A percentile compares a stretch with the other conserved stretches of the same genome.
Conservation (phyloP, 2,329 filamentous ascomycete genomes). For the Fusarium nematophilum region DNA sequence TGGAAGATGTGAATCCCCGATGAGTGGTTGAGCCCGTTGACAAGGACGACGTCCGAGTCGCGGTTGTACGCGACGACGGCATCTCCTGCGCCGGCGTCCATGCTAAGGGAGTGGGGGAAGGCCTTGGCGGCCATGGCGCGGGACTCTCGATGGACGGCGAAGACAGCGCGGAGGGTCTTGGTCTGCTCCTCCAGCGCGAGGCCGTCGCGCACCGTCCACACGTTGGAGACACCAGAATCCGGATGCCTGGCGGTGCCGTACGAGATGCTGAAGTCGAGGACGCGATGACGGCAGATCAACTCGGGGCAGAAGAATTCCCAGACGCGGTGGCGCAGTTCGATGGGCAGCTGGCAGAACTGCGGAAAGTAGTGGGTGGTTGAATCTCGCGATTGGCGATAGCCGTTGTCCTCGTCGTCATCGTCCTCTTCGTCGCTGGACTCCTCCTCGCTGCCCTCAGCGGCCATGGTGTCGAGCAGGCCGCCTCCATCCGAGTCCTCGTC, state of each 20-base stretch:
- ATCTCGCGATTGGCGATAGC: background rate
- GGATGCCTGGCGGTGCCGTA: slow-evolving; percentile 20
- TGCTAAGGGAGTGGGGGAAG: slow-evolving; percentile 48
- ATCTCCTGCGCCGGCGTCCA: slow-evolving; percentile 41
- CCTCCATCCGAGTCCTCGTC: slow-evolving; percentile 37
- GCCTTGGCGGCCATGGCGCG: slow-evolving; percentile 46
- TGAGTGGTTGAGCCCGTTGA: slow-evolving; percentile 28
- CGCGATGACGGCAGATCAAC: slow-evolving; percentile 39
- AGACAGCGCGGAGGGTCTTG: slow-evolving; percentile 41
- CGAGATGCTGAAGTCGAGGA: slow-evolving; percentile 43
- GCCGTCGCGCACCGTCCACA: slow-evolving; percentile 39
- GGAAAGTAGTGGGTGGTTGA: slow-evolving; percentile 30
- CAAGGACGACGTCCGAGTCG: slow-evolving; percentile 46
- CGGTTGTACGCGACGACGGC: slow-evolving; percentile 46
- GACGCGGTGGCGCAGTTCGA: slow-evolving; percentile 47
- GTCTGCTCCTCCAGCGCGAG: slow-evolving; percentile 45
- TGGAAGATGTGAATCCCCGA: slow-evolving; percentile 25
- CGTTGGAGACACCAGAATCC: slow-evolving; percentile 2
- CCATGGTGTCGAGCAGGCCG: slow-evolving; percentile 40
- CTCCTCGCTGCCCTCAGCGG: slow-evolving; percentile 36
- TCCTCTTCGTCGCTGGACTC: slow-evolving; percentile 30
- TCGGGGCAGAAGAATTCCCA: slow-evolving; percentile 50
- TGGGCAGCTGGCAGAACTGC: slow-evolving; percentile 44
- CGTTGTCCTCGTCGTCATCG: background rate
- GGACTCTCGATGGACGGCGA: slow-evolving; percentile 52